Evolutionary conservation across 371 early-diverging fungal species (phyloP).

Genomic region (Phascolomyces articulosus): DNA sequence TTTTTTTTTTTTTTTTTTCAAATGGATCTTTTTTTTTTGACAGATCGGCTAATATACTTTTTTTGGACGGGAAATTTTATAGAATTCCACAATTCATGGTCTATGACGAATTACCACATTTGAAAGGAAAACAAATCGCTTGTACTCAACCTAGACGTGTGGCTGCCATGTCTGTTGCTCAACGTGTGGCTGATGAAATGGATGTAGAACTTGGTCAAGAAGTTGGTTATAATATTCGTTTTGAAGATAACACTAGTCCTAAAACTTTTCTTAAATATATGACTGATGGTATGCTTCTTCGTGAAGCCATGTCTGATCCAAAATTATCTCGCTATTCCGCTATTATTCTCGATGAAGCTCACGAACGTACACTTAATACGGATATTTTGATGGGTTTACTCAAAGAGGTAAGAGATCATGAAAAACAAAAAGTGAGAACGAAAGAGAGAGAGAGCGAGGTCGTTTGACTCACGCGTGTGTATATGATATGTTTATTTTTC

Average conservation of each 20-base stretch:
- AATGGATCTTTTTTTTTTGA: neutral
- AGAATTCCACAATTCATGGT: slow-evolving; percentile 95
- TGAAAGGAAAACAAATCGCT: slow-evolving; percentile 89
- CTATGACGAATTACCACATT: slow-evolving; percentile 89
- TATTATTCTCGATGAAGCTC: slow-evolving; percentile 98
- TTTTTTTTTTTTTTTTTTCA: neutral
- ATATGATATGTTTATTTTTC: slow-evolving; percentile 5
- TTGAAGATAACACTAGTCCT: slow-evolving; percentile 89
- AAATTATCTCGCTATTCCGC: slow-evolving; percentile 83
- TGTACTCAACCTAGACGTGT: slow-evolving; percentile 99
- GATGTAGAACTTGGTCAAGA: slow-evolving; percentile 88
- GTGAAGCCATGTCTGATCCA: slow-evolving; percentile 97
- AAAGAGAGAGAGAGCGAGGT: neutral
- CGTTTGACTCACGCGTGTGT: too few relatives aligned
- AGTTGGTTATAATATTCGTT: slow-evolving; percentile 97
- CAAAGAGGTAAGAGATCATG: slow-evolving; percentile 63
- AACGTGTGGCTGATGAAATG: slow-evolving; percentile 96
- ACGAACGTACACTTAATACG: slow-evolving; percentile 95
- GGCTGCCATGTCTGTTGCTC: slow-evolving; percentile 97
- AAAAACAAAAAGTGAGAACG: neutral
- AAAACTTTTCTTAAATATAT: slow-evolving; percentile 93
- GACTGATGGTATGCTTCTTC: slow-evolving; percentile 99
- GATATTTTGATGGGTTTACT: slow-evolving; percentile 97
- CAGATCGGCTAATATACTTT: neutral
- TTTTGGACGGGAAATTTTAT: too few relatives aligned